Evolutionary conservation across 495 filamentous ascomycete genomes (phyloP).

Genomic region (Hyaloscypha bicolor): DNA sequence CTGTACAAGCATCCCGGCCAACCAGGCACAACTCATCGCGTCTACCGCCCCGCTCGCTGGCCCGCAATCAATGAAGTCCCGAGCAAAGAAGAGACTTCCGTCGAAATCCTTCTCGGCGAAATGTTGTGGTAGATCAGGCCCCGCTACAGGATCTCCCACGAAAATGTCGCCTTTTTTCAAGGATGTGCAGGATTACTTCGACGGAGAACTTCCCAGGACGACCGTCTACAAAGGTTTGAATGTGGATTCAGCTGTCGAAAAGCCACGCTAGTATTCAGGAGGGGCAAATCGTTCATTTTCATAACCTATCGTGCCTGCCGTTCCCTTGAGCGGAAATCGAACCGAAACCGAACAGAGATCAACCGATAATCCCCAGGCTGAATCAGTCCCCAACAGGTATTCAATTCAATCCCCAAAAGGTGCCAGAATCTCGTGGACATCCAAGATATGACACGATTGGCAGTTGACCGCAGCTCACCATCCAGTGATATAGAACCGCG

Average conservation of each 20-base stretch:
- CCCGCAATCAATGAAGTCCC: neutral
- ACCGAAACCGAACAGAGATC: no score
- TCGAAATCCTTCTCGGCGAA: neutral
- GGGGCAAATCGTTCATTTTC: neutral
- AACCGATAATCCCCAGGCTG: no score
- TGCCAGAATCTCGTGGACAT: no score
- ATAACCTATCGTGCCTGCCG: neutral
- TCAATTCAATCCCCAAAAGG: no score
- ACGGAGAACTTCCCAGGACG: neutral
- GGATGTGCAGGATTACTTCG: neutral
- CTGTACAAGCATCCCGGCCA: neutral
- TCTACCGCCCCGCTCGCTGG: neutral
- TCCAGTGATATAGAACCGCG: no score
- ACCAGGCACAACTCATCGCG: neutral
- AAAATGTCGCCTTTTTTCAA: neutral
- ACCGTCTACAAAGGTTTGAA: neutral
- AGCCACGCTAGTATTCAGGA: neutral
- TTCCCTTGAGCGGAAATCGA: no score
- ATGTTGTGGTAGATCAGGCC: neutral
- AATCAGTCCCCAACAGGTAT: no score
- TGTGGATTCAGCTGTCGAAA: neutral
- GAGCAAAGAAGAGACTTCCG: neutral
- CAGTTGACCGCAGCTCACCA: no score
- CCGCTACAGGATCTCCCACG: neutral
- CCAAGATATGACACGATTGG: no score